Percentiles rank a stretch among this genome's conserved stretches.
Conservation (phyloP, 768 basidiomycete genomes). For the Pulveroboletus ravenelii region DNA sequence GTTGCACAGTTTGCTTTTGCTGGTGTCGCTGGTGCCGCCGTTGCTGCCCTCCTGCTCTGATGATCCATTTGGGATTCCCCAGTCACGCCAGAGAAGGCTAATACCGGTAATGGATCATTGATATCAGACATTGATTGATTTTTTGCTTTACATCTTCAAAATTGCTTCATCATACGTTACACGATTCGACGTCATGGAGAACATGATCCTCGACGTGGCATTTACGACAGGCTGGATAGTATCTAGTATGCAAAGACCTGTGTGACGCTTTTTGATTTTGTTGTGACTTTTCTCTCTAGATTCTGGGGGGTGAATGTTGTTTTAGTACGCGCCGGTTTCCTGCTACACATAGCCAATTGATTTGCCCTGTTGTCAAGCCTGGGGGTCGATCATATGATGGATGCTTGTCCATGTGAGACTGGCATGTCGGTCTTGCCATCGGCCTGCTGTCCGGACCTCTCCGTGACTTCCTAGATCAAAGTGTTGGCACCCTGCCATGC, state of each 20-base stretch:
- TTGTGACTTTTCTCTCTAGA: slow-evolving; percentile 12
- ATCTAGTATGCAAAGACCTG: slow-evolving; percentile 2
- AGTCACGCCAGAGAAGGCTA: slow-evolving; percentile 7
- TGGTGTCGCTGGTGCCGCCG: slow-evolving; percentile 33
- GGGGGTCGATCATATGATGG: not conserved
- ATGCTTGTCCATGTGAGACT: not conserved
- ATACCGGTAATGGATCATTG: slow-evolving; percentile 18
- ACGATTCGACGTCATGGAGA: slow-evolving; percentile 1
- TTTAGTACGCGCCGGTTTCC: slow-evolving; percentile 13
- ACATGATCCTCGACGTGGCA: not conserved
- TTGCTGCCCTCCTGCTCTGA: slow-evolving; percentile 39
- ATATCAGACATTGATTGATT: slow-evolving; percentile 8
- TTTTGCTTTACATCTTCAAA: slow-evolving; percentile 6
- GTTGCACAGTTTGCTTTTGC: slow-evolving; percentile 40
- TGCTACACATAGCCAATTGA: slow-evolving; percentile 14
- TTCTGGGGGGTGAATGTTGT: slow-evolving; percentile 14
- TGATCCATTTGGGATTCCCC: not conserved
- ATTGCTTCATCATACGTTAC: slow-evolving; percentile 18
- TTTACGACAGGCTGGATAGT: slow-evolving; percentile 1
- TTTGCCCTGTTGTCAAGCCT: not conserved
- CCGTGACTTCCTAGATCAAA: no score
- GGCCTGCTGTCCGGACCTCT: no score
- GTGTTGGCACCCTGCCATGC: no score
- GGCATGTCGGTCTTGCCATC: no score
- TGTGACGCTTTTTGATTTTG: not conserved